Evolutionary conservation across 2,329 filamentous ascomycete species (phyloP), one percentile per base, ranked within the genome.

Genomic region (Ciborinia camelliae): DNA sequence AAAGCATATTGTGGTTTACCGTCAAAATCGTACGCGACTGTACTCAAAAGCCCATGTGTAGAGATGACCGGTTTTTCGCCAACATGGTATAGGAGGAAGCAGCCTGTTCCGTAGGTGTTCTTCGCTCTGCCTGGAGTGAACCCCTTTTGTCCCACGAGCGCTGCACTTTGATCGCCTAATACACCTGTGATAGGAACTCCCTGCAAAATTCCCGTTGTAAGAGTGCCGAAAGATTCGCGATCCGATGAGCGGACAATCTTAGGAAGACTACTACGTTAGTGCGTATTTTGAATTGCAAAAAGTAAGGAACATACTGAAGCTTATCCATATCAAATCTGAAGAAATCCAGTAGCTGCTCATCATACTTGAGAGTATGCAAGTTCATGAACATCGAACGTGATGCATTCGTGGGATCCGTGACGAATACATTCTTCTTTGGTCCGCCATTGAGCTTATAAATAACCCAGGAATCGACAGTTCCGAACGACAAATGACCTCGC

Each of bases 381-480:
- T 96, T 92, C 89, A 96, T 93, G 77, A 97, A 95, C 92, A 96
- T 96, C 67, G 92, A 97, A 73, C 92, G 83, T 62, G 90, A 94
- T 26, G 92, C 92, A 75, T 97, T 97, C 67, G 90, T 92, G 55
- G 89, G 86, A 76, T 97, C 92, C 0, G 92, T 95, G 65, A 96
- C 91, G 74, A 91, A 88, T 51, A 92, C 77, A 64, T 80, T 78
- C 60, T 83, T 85, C 66, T 85, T 81, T 39, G 80, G 81, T 58
- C 90, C 88, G 65, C 90, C 91, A 73, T 96, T 92, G 59, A 97
- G 84, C 71, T 88, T 87, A 79, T 91, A 96, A 62, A 96, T 84
- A 65, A 97, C 81, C 92, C 92, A 97, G 2, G 90, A 86, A 76
- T 97, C 92, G 66, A 96, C 87, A 8, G 92, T 97, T 63, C 92